Evolutionary conservation across 208 protist genomes (phyloP).

Genomic region (Wallacemonas rigidus): DNA sequence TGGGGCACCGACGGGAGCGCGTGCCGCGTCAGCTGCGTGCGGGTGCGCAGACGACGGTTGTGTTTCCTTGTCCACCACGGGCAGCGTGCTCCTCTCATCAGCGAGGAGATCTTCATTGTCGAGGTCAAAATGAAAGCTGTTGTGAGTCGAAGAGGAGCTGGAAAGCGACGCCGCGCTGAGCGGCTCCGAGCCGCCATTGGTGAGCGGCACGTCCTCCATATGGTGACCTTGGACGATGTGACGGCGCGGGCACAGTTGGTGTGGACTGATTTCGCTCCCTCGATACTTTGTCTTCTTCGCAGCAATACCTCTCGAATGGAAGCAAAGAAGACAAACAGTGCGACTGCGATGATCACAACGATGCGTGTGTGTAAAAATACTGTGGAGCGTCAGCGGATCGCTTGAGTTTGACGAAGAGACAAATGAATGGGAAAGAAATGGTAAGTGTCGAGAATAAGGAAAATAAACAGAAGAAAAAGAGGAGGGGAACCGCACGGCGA

Average conservation of each 20-base stretch:
- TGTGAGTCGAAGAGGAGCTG: background rate
- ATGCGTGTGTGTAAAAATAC: too few relatives aligned
- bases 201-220: background rate
- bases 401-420: too few relatives aligned
- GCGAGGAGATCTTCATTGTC: background rate
- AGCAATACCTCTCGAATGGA: too few relatives aligned
- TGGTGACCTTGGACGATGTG: background rate
- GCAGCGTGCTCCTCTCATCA: background rate
- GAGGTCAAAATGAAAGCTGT: conserved; percentile 16
- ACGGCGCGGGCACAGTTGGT: background rate
- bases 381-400: too few relatives aligned
- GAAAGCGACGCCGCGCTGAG: background rate
- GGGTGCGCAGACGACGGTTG: background rate
- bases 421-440: too few relatives aligned
- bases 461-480: too few relatives aligned
- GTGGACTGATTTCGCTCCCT: background rate
- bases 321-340: too few relatives aligned
- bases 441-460: too few relatives aligned
- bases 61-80: background rate
- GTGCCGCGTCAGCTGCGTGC: background rate
- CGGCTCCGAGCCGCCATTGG: background rate
- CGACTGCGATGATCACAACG: too few relatives aligned
- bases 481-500: too few relatives aligned
- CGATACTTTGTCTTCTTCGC: background rate
- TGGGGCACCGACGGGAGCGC: background rate